Evolutionary conservation across 352 stramenopile species (phyloP), one percentile per base, ranked within the genome.

Genomic region (Porosira glacialis): DNA sequence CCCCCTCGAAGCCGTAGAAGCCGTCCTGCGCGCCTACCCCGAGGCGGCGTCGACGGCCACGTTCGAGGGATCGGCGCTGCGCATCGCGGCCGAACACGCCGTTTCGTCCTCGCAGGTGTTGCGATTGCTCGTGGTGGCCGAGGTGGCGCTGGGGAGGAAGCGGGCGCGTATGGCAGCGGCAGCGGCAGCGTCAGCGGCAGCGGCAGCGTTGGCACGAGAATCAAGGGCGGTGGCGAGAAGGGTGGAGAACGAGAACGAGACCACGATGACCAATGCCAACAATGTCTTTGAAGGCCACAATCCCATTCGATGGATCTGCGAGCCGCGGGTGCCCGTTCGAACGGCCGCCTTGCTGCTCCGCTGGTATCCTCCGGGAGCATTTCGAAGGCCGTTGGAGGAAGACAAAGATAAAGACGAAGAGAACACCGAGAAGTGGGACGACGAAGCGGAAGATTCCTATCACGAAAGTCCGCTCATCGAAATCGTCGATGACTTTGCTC

Each of bases 251-350:
- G 30, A 36, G 30, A 36, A 36, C 4, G 10, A 4, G 4, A 36
- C 4, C 30, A 4, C 30, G 30, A 36, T 10, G 30, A 4, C 10
- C 30, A 36, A 36, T 10, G 30, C 30, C 30, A 36, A 36, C 4
- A 10, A 36, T 10, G 4, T 59, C 10, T 69, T 61, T 30, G 31
- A 28, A 15, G 65, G 65, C 6, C 49, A 75, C 41, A 75, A 75
- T 61, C 66, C 66, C n/a, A 68, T 75, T 6, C 21, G 43, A 43
- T 75, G 66, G 66, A 75, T 69, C 44, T 36, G 28, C 11, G 66
- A 75, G 49, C 33, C 47, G 11, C 30, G 43, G 19, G 60, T 75
- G 1, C 43, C 66, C 13, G 31, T 60, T 5, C 59, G 59, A 26
- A 64, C 50, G 2, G 66, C 24, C 1, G 51, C 31, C 2, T 36